Percentiles rank a stretch among this genome's conserved stretches.
These are phyloP conservation scores for Venturiaceae sp. DNA, from an alignment of 2,329 filamentous ascomycete genomes.

Conservation along the genomic window DNA sequence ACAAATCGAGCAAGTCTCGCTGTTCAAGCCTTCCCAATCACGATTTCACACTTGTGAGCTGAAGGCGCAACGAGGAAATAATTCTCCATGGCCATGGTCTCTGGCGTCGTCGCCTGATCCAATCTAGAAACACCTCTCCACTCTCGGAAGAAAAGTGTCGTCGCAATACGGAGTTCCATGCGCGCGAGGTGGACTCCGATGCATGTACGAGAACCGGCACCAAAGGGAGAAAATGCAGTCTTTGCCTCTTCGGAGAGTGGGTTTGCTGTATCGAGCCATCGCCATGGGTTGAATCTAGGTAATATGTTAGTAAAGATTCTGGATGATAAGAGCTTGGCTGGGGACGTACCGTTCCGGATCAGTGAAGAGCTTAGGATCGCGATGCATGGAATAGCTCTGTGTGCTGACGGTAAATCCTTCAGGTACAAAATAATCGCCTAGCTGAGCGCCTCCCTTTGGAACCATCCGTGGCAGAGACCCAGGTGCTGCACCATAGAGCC, in stretches of 20 bases:
- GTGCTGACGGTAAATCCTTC: conserved; percentile 1
- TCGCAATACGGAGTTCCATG: conserved; percentile 44
- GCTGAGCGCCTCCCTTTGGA: background rate
- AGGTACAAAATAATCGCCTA: background rate
- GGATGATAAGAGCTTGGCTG: background rate
- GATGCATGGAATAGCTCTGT: background rate
- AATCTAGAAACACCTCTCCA: conserved; percentile 24
- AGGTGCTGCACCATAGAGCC: background rate
- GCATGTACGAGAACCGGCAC: conserved; percentile 59
- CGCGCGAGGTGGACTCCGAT: conserved; percentile 58
- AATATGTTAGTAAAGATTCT: background rate
- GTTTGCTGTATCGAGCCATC: conserved; percentile 20
- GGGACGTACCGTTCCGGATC: background rate
- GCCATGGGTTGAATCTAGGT: conserved; percentile 22
- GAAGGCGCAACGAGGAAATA: conserved; percentile 35
- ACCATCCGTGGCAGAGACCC: background rate
- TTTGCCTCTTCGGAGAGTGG: conserved; percentile 24
- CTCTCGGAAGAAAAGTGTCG: conserved; percentile 41
- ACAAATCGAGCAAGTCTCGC: too few relatives aligned
- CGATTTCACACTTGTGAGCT: conserved; percentile 31
- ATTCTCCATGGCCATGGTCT: conserved; percentile 33
- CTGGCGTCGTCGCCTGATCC: conserved; percentile 19
- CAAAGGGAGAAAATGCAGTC: conserved; percentile 57
- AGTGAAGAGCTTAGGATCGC: background rate
- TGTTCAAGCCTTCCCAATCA: conserved; percentile 11